Base-by-base conservation (phyloP, 352 stramenopile species). In the Phytophthora idaei region DNA sequence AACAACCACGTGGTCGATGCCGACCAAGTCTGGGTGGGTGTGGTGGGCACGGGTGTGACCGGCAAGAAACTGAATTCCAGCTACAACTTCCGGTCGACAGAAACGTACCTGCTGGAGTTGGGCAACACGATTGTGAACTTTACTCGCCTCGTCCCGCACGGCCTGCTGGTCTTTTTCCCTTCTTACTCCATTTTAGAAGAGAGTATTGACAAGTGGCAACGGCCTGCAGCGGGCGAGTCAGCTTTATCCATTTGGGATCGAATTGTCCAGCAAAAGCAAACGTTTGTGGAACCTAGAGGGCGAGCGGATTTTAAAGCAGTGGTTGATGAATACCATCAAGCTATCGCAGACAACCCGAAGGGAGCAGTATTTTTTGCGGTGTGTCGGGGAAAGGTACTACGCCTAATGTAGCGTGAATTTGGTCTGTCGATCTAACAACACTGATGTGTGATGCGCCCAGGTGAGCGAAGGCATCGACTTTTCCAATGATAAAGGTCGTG, bases 91-190 rank as follows among this genome's bases (percentile, higher is more conserved):
- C 81, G 97, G 28, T 96, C 97, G 59, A 97, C 93, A 9, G 83
- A 92, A 42, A 87, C 94, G 29, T 99, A 99, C 69, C 82, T 98
- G 69, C 64, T 92, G 41, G 97, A 99, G 71, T 76, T 99, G 5
- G 97, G 98, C 9, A 98, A 98, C 54, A 99, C 97, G 0, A 89
- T 99, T 34, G 89, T 97, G 5, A 98, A 92, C 66, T 90, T 99
- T 14, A 89, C 87, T 41, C 85, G 89, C 7, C 79, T 98, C n/a
- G 94, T 99, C 15, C 97, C 98, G 3, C 97, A 97, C 49, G 98
- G 98, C 3, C 79, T 99, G 52, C 89, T 99, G 15, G 89, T 99
- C 0, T 99, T 99, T 75, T 99, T 99, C 64, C 97, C 98, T n/a
- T 99, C 94, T 44, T 99, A 99, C 63, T 83, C 80, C n/a, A 96